These are phyloP conservation scores for Claviceps monticola DNA, from an alignment of 2,329 filamentous ascomycete species.

Conservation along the genomic window DNA sequence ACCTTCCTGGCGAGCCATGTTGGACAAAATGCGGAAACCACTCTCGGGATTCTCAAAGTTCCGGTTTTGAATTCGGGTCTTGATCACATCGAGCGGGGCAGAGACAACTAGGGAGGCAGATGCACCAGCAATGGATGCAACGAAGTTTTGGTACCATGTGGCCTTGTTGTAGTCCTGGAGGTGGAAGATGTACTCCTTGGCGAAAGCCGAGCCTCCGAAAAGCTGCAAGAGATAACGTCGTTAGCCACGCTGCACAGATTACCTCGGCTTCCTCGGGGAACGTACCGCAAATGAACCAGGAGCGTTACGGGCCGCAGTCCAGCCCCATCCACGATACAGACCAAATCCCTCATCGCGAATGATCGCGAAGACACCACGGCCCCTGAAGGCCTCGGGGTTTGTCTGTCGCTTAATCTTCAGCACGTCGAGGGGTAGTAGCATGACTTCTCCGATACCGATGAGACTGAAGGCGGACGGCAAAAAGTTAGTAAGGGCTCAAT, in stretches of 20 bases:
- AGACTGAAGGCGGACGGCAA: constrained; percentile 36
- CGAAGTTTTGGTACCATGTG: constrained; percentile 88
- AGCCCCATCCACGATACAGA: constrained; percentile 89
- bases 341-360: constrained; percentile 89
- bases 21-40: constrained; percentile 79
- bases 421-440: constrained; percentile 87
- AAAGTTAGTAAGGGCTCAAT: not conserved
- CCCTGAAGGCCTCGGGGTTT: constrained; percentile 94
- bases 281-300: constrained; percentile 90
- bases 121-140: constrained; percentile 89
- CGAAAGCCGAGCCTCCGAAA: constrained; percentile 92
- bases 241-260: not conserved
- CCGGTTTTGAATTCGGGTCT: constrained; percentile 94
- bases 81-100: constrained; percentile 94
- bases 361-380: constrained; percentile 80
- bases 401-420: constrained; percentile 99
- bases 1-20: constrained; percentile 89
- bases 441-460: constrained; percentile 94
- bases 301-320: constrained; percentile 94
- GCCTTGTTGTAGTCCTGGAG: constrained; percentile 93
- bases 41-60: constrained; percentile 98
- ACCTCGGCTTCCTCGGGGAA: constrained; percentile 10
- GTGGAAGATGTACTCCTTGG: constrained; percentile 89
- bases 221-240: constrained; percentile 41
- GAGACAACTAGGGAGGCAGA: constrained; percentile 91